These are phyloP conservation scores for Phyllosticta citribraziliensis DNA, from an alignment of 2,329 filamentous ascomycete genomes.

Conservation along the genomic window DNA sequence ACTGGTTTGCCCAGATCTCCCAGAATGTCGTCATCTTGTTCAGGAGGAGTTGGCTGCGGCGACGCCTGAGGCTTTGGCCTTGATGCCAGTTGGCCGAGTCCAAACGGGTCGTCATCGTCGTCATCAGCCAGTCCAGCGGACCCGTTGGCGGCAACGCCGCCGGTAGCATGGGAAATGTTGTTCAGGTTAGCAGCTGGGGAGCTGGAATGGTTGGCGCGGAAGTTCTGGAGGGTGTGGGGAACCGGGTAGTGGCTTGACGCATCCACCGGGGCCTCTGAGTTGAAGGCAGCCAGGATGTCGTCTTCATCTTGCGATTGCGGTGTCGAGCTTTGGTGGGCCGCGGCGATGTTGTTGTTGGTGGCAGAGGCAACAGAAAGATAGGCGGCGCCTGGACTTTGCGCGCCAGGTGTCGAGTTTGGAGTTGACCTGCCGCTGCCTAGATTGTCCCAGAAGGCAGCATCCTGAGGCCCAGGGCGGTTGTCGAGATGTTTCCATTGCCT, in stretches of 20 bases:
- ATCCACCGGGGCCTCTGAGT: slow-evolving; percentile 48
- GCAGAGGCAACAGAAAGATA: slow-evolving; percentile 23
- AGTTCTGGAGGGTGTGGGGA: slow-evolving; percentile 24
- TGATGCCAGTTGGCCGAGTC: slow-evolving; percentile 53
- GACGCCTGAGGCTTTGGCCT: slow-evolving; percentile 23
- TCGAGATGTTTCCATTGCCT: slow-evolving; percentile 64
- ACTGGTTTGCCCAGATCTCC: slow-evolving; percentile 52
- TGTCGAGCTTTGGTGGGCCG: slow-evolving; percentile 15
- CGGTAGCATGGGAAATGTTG: not conserved
- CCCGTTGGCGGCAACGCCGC: not conserved
- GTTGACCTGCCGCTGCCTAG: slow-evolving; percentile 49
- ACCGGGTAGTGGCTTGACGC: slow-evolving; percentile 50
- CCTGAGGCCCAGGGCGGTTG: slow-evolving; percentile 59
- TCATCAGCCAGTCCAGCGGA: slow-evolving; percentile 29
- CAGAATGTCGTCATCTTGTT: slow-evolving; percentile 48
- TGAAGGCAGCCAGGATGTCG: slow-evolving; percentile 53
- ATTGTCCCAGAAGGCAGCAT: slow-evolving; percentile 65
- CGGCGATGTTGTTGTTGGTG: slow-evolving; percentile 26
- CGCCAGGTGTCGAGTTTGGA: slow-evolving; percentile 25
- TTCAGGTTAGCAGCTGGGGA: not conserved
- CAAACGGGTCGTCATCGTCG: slow-evolving; percentile 81
- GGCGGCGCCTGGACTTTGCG: slow-evolving; percentile 21
- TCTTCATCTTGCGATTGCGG: slow-evolving; percentile 37
- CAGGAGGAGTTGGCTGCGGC: slow-evolving; percentile 12
- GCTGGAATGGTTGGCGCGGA: not conserved